These are phyloP conservation scores for Camellia japonica DNA, from an alignment of 148 eudicot genomes.

Conservation along the genomic window DNA sequence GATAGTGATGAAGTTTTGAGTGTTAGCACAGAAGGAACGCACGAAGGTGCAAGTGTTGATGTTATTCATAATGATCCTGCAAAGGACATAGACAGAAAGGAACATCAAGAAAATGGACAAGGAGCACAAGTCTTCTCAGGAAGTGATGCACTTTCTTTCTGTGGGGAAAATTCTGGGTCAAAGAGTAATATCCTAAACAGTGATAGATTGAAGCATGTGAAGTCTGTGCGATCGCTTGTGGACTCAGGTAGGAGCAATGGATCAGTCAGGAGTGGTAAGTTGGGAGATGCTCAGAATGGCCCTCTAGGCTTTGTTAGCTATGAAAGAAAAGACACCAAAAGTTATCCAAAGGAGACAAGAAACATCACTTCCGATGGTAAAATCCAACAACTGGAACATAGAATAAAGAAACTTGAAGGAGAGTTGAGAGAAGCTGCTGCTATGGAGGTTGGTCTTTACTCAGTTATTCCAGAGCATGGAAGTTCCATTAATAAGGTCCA, in stretches of 20 bases:
- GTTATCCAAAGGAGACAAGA: slow-evolving; percentile 37
- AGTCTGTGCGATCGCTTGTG: slow-evolving; percentile 58
- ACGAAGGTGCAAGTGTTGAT: background rate
- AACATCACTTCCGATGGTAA: slow-evolving; percentile 38
- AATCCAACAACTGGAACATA: slow-evolving; percentile 53
- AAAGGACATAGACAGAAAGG: slow-evolving; percentile 14
- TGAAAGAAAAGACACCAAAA: slow-evolving; percentile 37
- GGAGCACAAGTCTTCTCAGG: slow-evolving; percentile 13
- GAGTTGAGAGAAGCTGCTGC: slow-evolving; percentile 93
- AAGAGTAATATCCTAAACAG: background rate
- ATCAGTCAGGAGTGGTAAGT: slow-evolving; percentile 25
- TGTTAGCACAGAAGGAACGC: background rate
- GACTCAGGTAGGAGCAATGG: slow-evolving; percentile 59
- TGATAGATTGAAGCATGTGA: slow-evolving; percentile 47
- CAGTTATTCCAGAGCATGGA: slow-evolving; percentile 94
- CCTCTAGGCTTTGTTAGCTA: slow-evolving; percentile 16
- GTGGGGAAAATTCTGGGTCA: slow-evolving; percentile 7
- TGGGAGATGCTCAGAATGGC: slow-evolving; percentile 18
- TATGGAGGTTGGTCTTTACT: slow-evolving; percentile 75
- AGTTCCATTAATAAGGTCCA: slow-evolving; percentile 88
- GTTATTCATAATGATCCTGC: background rate
- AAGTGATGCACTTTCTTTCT: slow-evolving; percentile 10
- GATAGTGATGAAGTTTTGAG: background rate
- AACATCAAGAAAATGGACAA: slow-evolving; percentile 29
- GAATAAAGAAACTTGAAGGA: slow-evolving; percentile 65